Percentiles rank a stretch among this genome's conserved stretches.
These are phyloP conservation scores for Claviceps maximensis DNA, from an alignment of 2,329 filamentous ascomycete genomes.

Conservation along the genomic window DNA sequence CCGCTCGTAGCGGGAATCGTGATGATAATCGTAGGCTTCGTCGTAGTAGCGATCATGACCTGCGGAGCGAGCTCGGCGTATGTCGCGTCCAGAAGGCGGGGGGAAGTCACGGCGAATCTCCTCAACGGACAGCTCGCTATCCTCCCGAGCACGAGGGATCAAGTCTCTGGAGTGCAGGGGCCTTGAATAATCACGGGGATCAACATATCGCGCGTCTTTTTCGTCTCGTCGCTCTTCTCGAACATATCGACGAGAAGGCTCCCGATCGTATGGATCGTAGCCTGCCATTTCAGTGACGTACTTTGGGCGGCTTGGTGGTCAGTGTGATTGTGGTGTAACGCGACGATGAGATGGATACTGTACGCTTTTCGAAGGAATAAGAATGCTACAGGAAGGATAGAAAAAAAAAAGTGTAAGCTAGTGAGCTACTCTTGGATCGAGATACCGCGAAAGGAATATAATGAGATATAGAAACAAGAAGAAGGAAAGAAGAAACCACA, in stretches of 20 bases:
- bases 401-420: not conserved
- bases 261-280: slow-evolving; percentile 43
- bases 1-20: slow-evolving; percentile 29
- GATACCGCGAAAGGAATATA: not conserved
- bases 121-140: slow-evolving; percentile 64
- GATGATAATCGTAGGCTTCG: slow-evolving; percentile 33
- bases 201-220: slow-evolving; percentile 38
- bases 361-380: not conserved
- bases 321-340: not conserved
- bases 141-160: slow-evolving; percentile 49
- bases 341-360: not conserved
- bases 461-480: not conserved
- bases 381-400: not conserved
- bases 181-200: slow-evolving; percentile 36
- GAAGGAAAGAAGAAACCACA: not conserved
- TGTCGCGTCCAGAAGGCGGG: slow-evolving; percentile 43
- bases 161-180: slow-evolving; percentile 37
- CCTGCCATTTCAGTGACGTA: slow-evolving; percentile 20
- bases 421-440: not conserved
- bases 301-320: not conserved
- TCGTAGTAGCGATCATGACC: slow-evolving; percentile 44
- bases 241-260: slow-evolving; percentile 37
- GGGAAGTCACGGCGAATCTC: slow-evolving; percentile 78
- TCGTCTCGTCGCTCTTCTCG: slow-evolving; percentile 40
- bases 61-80: slow-evolving; percentile 50